Evolutionary conservation across 768 basidiomycete species (phyloP), one percentile per base, ranked within the genome.

Genomic region (Auricularia sp.): DNA sequence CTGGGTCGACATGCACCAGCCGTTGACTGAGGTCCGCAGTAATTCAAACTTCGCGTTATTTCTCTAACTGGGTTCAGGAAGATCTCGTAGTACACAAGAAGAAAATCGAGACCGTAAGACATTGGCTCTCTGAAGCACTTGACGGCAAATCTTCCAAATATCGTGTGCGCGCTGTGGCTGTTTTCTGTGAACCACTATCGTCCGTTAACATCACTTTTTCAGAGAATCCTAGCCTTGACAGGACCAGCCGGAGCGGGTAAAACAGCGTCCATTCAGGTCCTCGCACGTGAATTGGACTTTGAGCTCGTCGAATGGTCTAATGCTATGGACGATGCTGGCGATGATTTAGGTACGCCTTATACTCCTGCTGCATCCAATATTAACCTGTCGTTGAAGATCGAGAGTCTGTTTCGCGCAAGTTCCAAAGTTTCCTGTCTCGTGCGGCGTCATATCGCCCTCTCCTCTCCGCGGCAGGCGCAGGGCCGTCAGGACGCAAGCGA

Each of bases 201-300:
- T 13, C 14, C 42, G 37, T 33, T 44, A 35, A n/a, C 24, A 36
- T 29, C 59, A 59, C 36, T 44, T 64, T 33, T 59, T 3, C 65
- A 98, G 91, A 82, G 94, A 58, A 85, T 99, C 35, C 82, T 98
- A 6, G 84, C 85, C 0, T 76, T 99, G 11, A 90, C 90, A 2
- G 96, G 96, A 1, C 92, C 93, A 0, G 87, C 96, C 7, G 96
- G 96, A 1, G 84, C 86, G 0, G 96, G 85, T 0, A 99, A 99
- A 78, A 97, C 96, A 0, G 83, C 94, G 0, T 92, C 92, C 0
- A 69, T 98, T 2, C 83, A 84, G 34, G 82, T 94, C 2, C 77
- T 99, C 24, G 80, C 91, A 0, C 76, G 76, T 16, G 92, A 95
- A 70, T 75, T 95, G 69, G 84, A 80, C 2, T 85, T 91, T 63